These are phyloP conservation scores for Heliamphora exappendiculata DNA, from an alignment of 148 eudicot genomes.

Conservation along the genomic window DNA sequence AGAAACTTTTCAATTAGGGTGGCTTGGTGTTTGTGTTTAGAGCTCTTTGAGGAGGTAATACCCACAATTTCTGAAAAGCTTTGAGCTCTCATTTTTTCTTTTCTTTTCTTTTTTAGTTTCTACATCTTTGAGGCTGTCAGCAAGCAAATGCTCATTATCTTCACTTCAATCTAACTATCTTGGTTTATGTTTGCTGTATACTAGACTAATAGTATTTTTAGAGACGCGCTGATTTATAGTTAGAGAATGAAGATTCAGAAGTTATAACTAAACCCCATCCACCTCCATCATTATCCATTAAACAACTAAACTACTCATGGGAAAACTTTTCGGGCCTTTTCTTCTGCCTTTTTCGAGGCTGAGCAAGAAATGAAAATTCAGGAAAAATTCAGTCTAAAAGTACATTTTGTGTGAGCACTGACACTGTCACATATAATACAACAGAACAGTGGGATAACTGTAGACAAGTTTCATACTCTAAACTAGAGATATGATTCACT, in stretches of 20 bases:
- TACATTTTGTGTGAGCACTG: neutral
- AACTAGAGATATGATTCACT: too few species aligned
- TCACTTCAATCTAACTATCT: neutral
- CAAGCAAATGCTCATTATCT: neutral
- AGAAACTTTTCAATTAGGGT: neutral
- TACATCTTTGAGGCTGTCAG: neutral
- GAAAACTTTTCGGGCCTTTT: neutral
- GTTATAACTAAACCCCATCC: neutral
- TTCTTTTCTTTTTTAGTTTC: neutral
- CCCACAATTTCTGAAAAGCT: neutral
- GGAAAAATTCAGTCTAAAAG: neutral
- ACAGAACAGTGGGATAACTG: neutral
- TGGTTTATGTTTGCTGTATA: neutral
- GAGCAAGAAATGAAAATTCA: neutral
- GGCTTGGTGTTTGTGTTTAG: neutral
- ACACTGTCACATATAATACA: neutral
- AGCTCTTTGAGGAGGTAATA: neutral
- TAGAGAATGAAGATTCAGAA: neutral
- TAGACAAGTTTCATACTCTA: too few species aligned
- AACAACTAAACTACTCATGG: neutral
- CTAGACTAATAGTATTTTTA: neutral
- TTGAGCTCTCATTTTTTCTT: neutral
- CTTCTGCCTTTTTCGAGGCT: neutral
- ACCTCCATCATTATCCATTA: neutral
- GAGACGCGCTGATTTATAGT: neutral